These are phyloP conservation scores for Trichocomaceae sp. DNA, from an alignment of 2,329 filamentous ascomycete genomes.

Conservation along the genomic window DNA sequence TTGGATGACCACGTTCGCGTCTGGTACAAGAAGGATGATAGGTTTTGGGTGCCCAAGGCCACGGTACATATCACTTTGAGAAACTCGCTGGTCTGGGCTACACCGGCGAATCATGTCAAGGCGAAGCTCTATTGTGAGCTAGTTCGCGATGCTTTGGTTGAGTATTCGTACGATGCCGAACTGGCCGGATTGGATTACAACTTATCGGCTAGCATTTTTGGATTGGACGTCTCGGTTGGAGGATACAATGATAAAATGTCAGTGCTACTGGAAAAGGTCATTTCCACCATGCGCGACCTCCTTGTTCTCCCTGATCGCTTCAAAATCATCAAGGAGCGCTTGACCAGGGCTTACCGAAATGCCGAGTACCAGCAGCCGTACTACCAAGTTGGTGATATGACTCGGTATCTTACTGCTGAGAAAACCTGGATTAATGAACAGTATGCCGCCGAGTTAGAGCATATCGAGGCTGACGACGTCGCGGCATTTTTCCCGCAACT, in stretches of 20 bases:
- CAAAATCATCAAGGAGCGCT: slow-evolving; percentile 79
- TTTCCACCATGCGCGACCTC: slow-evolving; percentile 75
- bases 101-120: slow-evolving; percentile 71
- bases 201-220: slow-evolving; percentile 64
- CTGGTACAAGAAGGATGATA: slow-evolving; percentile 99
- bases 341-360: slow-evolving; percentile 72
- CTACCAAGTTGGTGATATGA: slow-evolving; percentile 77
- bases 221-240: slow-evolving; percentile 69
- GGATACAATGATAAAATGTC: slow-evolving; percentile 97
- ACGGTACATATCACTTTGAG: slow-evolving; percentile 75
- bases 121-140: slow-evolving; percentile 75
- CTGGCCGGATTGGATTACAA: slow-evolving; percentile 81
- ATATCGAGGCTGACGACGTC: slow-evolving; percentile 67
- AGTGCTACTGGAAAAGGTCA: slow-evolving; percentile 82
- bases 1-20: slow-evolving; percentile 74
- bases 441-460: slow-evolving; percentile 66
- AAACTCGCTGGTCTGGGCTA: slow-evolving; percentile 71
- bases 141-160: slow-evolving; percentile 78
- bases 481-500: slow-evolving; percentile 72
- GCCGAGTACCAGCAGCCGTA: slow-evolving; percentile 85
- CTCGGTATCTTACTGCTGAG: slow-evolving; percentile 71
- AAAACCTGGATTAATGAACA: slow-evolving; percentile 74
- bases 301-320: slow-evolving; percentile 83
- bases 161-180: slow-evolving; percentile 94
- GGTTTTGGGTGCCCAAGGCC: slow-evolving; percentile 95